phyloP scores from a whole-genome alignment of 139 green algal species.

The Coelastrella sp. region DNA sequence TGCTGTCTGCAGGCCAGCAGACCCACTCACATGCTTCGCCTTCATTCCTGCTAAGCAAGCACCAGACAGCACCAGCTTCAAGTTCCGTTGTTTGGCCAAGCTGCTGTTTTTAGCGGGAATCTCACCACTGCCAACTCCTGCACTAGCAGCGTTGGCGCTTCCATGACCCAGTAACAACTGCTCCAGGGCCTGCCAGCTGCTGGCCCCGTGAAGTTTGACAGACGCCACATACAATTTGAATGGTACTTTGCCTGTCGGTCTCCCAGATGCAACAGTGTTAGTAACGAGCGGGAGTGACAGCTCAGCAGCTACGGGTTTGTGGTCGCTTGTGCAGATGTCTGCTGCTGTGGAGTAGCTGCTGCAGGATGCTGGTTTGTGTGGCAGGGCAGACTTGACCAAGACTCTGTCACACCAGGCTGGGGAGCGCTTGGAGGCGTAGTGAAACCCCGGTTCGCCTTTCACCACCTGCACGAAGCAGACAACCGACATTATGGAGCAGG shows the following conservation, averaged over 20 bases:
- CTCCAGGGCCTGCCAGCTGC: not conserved
- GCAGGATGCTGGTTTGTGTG: constrained; percentile 54
- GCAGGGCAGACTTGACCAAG: constrained; percentile 71
- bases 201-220: not conserved
- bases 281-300: constrained; percentile 56
- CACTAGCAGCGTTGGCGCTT: not conserved
- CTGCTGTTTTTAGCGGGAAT: not conserved
- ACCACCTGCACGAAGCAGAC: constrained; percentile 47
- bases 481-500: no score
- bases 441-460: constrained; percentile 42
- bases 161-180: not conserved
- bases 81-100: not conserved
- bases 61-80: constrained; percentile 35
- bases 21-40: constrained; percentile 25
- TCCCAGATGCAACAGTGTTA: constrained; percentile 20
- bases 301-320: constrained; percentile 79
- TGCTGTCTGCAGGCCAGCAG: not conserved
- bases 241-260: not conserved
- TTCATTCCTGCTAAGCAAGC: constrained; percentile 11
- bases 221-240: constrained; percentile 24
- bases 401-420: constrained; percentile 84
- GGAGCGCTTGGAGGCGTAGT: constrained; percentile 69
- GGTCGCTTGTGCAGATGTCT: constrained; percentile 72
- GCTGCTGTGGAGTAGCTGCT: constrained; percentile 65
- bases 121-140: not conserved